Evolutionary conservation across 106 monocot genomes (phyloP), one percentile per base, ranked within the genome.

Genomic region (Posidonia australis): DNA sequence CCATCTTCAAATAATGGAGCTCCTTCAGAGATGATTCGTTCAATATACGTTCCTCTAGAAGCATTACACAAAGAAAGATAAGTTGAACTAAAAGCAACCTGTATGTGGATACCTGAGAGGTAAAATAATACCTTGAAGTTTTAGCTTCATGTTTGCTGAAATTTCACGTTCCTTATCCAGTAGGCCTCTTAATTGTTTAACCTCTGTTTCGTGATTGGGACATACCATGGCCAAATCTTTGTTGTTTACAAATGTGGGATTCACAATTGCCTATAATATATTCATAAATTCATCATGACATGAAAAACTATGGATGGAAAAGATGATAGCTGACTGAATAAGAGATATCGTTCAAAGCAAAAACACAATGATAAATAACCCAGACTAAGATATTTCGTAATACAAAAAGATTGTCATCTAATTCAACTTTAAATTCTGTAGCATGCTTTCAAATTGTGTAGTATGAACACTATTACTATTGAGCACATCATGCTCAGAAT

Each of bases 91-190:
- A 58, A 25, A 23, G 32, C 32, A 36, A 42, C 17, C 25, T 17
- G 28, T 10, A 30, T 16, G 14, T 30, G 58, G 18, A 49, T 14
- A 71, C 22, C 32, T 0, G 13, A 5, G 22, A 51, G 19, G 12
- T 23, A 14, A 62, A 70, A 31, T 46, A 21, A 16, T 14, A 71
- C 70, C 70, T 62, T 71, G 49, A 61, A 62, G 25, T 32, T 71
- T 61, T 5, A 61, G 13, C 5, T 30, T 26, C 30, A 71, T 5
- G 48, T 32, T 60, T 36, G 70, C 70, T 62, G 47, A 29, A 62
- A 60, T 62, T 51, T 51, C 62, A 16, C 51, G 48, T 62, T 60
- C 70, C n/a, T 51, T 52, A 10, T 71, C 51, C 17, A 71, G 49
- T 9, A 58, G 60, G n/a, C 19, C 27, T 44, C 26, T 62, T 47